Conservation (phyloP, 768 basidiomycete species). For the Phlebiopsis flavidoalba region DNA sequence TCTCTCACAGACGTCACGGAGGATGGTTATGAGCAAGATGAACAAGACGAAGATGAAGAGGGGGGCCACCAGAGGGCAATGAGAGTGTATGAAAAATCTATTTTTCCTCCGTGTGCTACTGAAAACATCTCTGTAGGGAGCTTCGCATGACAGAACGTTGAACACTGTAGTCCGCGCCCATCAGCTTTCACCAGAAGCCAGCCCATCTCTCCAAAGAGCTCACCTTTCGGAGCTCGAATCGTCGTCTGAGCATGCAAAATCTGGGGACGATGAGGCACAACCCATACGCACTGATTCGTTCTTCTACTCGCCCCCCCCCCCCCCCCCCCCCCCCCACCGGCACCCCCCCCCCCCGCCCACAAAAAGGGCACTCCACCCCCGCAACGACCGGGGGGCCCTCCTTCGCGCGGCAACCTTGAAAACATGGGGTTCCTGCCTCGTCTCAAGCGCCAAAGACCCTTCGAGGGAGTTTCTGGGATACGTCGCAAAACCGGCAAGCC, state of each 20-base stretch:
- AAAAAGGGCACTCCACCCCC: neutral
- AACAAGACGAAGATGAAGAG: neutral
- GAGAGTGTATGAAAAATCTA: neutral
- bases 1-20: neutral
- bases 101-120: neutral
- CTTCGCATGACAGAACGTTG: neutral
- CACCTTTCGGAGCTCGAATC: neutral
- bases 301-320: too few relatives aligned
- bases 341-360: too few relatives aligned
- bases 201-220: neutral
- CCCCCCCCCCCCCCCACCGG: too few relatives aligned
- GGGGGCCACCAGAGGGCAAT: neutral
- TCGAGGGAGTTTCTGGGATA: neutral
- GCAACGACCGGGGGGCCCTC: neutral
- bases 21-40: neutral
- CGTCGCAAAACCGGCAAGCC: neutral
- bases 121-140: neutral
- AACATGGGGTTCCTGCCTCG: constrained; percentile 15
- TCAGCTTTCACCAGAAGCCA: neutral
- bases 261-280: neutral
- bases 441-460: constrained; percentile 7
- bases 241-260: neutral
- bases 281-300: neutral
- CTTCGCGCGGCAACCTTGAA: neutral
- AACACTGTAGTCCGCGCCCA: neutral